These are phyloP conservation scores for Aspergillus egyptiacus DNA, from an alignment of 495 filamentous ascomycete genomes.

Conservation along the genomic window DNA sequence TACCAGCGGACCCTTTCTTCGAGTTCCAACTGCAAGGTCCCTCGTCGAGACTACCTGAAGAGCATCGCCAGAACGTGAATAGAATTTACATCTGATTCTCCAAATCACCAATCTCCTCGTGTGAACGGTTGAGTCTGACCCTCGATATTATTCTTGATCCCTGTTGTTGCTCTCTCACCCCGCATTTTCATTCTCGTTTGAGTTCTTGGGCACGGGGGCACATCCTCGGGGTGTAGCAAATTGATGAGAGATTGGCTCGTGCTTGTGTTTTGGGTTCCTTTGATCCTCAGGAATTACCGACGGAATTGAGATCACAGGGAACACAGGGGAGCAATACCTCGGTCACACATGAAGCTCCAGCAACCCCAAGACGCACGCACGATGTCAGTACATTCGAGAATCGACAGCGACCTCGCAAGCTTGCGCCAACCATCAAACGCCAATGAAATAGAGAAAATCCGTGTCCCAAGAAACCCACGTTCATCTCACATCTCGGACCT, in stretches of 20 bases:
- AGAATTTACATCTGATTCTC: not conserved
- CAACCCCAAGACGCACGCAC: conserved; percentile 10
- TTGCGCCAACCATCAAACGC: not conserved
- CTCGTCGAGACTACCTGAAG: not conserved
- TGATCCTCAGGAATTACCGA: conserved; percentile 11
- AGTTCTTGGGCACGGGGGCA: not conserved
- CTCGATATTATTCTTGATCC: not conserved
- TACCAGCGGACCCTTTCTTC: not conserved
- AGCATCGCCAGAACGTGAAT: not conserved
- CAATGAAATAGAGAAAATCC: conserved; percentile 1
- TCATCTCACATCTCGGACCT: not conserved
- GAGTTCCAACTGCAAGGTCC: not conserved
- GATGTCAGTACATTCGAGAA: conserved; percentile 1
- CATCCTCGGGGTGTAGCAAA: not conserved
- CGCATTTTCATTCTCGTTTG: not conserved
- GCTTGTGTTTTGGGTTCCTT: conserved; percentile 1
- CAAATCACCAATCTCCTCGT: not conserved
- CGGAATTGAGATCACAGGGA: conserved; percentile 10
- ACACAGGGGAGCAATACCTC: too few relatives aligned
- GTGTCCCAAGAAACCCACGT: not conserved
- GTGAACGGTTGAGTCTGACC: not conserved
- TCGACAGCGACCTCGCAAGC: conserved; percentile 2
- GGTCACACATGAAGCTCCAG: conserved; percentile 26
- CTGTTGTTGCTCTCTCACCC: not conserved
- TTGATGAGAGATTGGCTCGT: not conserved